Conservation (phyloP, 306 rosid species). For the Sicyos edulis region DNA sequence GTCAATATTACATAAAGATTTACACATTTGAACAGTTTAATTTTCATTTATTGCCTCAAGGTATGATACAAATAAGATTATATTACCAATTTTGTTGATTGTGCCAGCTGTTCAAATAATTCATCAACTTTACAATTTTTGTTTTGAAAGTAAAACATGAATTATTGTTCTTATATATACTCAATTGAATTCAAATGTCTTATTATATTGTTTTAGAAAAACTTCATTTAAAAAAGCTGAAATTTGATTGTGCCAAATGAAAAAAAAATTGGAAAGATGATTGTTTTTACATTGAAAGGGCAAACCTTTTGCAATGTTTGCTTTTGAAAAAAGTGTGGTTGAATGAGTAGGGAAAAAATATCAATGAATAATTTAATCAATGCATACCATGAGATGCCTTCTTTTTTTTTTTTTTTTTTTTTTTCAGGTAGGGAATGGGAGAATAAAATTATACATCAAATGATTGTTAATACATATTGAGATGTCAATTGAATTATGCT, state of each 20-base stretch:
- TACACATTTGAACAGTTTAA: too few relatives aligned
- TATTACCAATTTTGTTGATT: too few relatives aligned
- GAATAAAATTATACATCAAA: too few relatives aligned
- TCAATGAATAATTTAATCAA: neutral
- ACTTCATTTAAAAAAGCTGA: neutral
- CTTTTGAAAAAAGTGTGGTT: neutral
- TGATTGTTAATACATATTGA: too few relatives aligned
- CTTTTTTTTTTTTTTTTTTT: too few relatives aligned
- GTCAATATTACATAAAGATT: too few relatives aligned
- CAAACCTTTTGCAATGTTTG: neutral
- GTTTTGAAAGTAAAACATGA: too few relatives aligned
- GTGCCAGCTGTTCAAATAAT: neutral
- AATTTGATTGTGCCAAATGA: neutral
- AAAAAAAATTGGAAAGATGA: neutral
- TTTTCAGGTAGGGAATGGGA: too few relatives aligned
- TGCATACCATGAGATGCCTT: neutral
- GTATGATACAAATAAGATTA: too few relatives aligned
- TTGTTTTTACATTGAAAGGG: neutral
- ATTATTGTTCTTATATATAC: too few relatives aligned
- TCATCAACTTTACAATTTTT: neutral
- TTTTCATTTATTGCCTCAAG: too few relatives aligned
- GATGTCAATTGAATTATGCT: too few relatives aligned
- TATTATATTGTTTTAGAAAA: neutral
- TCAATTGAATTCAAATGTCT: neutral
- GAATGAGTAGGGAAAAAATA: neutral